Conservation (phyloP, 345 rosid genomes). For the Aurinia saxatilis region DNA sequence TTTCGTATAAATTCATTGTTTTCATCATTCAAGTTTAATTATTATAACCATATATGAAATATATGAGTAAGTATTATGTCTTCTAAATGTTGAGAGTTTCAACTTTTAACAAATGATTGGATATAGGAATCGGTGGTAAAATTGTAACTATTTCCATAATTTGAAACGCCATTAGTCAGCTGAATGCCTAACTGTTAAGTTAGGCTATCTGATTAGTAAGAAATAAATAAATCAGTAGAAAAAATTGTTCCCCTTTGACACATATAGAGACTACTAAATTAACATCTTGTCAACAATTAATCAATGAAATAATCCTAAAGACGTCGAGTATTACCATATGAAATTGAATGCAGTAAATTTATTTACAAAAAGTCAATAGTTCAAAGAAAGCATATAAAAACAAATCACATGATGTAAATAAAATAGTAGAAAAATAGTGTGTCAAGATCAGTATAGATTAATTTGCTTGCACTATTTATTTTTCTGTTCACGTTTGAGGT, state of each 20-base stretch:
- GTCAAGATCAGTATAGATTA: too few relatives aligned
- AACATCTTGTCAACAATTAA: background rate
- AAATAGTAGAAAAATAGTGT: too few relatives aligned
- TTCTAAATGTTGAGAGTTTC: too few relatives aligned
- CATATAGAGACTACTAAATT: background rate
- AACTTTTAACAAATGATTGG: too few relatives aligned
- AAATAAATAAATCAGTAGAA: too few relatives aligned
- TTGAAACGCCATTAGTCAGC: background rate
- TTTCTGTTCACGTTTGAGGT: too few relatives aligned
- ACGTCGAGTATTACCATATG: background rate
- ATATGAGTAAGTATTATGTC: too few relatives aligned
- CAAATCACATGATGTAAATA: too few relatives aligned
- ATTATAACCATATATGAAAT: too few relatives aligned
- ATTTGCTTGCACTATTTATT: too few relatives aligned
- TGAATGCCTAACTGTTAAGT: background rate
- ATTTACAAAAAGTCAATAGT: background rate
- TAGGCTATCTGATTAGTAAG: background rate
- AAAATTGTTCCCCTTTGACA: background rate
- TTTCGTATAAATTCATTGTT: too few relatives aligned
- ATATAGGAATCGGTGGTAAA: background rate
- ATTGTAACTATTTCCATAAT: background rate
- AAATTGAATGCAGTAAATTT: background rate
- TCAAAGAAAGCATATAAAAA: background rate
- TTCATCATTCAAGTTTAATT: too few relatives aligned
- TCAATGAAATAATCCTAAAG: background rate